Evolutionary conservation across 257 asterid genomes (phyloP).

Genomic region (Solanum piurae): DNA sequence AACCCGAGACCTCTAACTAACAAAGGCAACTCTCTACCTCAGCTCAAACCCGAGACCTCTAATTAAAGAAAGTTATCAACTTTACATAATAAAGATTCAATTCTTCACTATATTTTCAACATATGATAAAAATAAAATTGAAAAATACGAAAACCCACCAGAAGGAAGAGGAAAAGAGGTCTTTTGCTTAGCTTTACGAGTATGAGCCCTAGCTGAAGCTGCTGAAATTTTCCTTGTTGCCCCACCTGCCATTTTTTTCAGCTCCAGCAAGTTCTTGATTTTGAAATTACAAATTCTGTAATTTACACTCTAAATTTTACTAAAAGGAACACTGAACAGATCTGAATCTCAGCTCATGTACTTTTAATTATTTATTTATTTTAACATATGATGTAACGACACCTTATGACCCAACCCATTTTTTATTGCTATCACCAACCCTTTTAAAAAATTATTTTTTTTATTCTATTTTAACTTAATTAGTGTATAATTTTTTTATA

Average conservation of each 20-base stretch:
- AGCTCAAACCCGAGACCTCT: too few relatives aligned
- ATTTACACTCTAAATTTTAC: too few relatives aligned
- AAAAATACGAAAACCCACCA: constrained; percentile 16
- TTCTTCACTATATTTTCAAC: background rate
- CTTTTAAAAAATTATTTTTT: too few relatives aligned
- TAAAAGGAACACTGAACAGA: background rate
- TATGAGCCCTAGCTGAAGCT: constrained; percentile 86
- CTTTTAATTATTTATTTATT: background rate
- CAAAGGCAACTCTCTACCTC: too few relatives aligned
- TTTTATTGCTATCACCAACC: background rate
- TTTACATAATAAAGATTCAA: background rate
- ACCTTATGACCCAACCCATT: background rate
- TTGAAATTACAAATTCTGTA: too few relatives aligned
- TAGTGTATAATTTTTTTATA: too few relatives aligned
- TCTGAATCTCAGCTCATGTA: background rate
- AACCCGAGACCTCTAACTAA: background rate
- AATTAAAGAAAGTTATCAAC: too few relatives aligned
- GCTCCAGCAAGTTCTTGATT: background rate
- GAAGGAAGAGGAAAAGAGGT: constrained; percentile 21
- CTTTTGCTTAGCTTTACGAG: constrained; percentile 43
- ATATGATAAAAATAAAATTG: background rate
- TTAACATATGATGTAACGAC: background rate
- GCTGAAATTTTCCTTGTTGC: constrained; percentile 49
- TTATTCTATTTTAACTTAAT: too few relatives aligned
- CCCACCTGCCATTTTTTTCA: background rate